phyloP scores from a whole-genome alignment of 208 protist genomes.

The Acanthamoeba castellanii region DNA sequence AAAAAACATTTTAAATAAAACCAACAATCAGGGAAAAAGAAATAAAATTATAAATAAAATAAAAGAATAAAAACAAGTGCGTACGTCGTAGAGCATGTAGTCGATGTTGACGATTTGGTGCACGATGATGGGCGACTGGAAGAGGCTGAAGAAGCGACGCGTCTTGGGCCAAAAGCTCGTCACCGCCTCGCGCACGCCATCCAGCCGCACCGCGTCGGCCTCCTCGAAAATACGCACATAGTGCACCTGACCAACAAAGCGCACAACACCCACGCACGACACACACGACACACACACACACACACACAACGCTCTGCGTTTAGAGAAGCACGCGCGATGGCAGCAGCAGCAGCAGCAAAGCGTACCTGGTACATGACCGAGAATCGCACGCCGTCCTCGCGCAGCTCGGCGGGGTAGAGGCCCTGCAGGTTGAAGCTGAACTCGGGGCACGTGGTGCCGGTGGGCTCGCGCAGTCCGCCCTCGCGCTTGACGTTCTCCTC shows the following conservation, averaged over 20 bases:
- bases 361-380: conserved; percentile 45
- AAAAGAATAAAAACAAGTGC: neutral
- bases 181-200: conserved; percentile 12
- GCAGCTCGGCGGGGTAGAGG: conserved; percentile 27
- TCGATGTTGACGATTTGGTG: conserved; percentile 47
- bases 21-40: neutral
- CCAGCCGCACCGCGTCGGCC: conserved; percentile 9
- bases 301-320: too few relatives aligned
- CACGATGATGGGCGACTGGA: conserved; percentile 11
- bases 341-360: neutral
- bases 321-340: too few relatives aligned
- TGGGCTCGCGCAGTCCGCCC: conserved; percentile 17
- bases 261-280: too few relatives aligned
- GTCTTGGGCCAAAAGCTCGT: conserved; percentile 39
- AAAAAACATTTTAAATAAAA: neutral
- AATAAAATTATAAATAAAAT: neutral
- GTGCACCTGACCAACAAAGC: neutral
- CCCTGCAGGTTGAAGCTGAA: conserved; percentile 50
- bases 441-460: conserved; percentile 34
- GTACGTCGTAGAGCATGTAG: conserved; percentile 55
- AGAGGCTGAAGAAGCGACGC: conserved; percentile 44
- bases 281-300: too few relatives aligned
- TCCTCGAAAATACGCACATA: conserved; percentile 38
- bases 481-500: neutral
- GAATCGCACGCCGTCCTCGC: conserved; percentile 41